Evolutionary conservation across 352 stramenopile genomes (phyloP), one percentile per base, ranked within the genome.

Genomic region (Phytophthora hibernalis): DNA sequence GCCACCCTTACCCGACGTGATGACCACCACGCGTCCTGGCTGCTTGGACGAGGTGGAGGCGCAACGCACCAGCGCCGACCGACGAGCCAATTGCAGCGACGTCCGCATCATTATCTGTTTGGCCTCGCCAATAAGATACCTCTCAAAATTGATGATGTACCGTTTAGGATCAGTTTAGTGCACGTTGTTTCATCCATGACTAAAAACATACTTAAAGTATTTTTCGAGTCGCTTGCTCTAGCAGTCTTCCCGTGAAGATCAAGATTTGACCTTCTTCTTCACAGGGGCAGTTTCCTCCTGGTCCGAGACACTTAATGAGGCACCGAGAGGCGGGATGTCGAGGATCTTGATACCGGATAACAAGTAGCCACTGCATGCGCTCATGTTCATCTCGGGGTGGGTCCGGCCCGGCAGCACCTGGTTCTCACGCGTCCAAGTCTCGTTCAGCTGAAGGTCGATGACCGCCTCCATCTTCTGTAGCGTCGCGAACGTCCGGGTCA

Each of bases 381-480:
- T 97, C 93, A 99, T 99, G 65, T 86, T 98, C 97, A 99, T 99
- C 59, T 95, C 90, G 0, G 97, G 97, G 79, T 98, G 97, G 28
- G 96, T 99, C 13, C 95, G 84, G 15, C 93, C 92, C 6, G 93
- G 92, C 18, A 99, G 57, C 15, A 95, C 89, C 76, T 99, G 96
- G 77, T 98, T 97, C 72, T 98, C 95, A 31, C 97, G 90, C 50
- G 96, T 97, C 94, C 95, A 99, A 12, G 93, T 98, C 69, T 98
- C 95, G 44, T 89, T 98, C 18, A 99, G 67, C 55, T 97, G 93
- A 24, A 99, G 68, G 54, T 98, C 96, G 48, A 98, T 92, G 7
- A 98, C 89, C 26, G 93, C 76, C 22, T 95, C 76, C 78, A 92
- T 95, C 50, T 97, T 88, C 77, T 98, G 90, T 5, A 98, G 74